Base-by-base conservation (phyloP, 345 rosid species). In the Pseudoturritis turrita region DNA sequence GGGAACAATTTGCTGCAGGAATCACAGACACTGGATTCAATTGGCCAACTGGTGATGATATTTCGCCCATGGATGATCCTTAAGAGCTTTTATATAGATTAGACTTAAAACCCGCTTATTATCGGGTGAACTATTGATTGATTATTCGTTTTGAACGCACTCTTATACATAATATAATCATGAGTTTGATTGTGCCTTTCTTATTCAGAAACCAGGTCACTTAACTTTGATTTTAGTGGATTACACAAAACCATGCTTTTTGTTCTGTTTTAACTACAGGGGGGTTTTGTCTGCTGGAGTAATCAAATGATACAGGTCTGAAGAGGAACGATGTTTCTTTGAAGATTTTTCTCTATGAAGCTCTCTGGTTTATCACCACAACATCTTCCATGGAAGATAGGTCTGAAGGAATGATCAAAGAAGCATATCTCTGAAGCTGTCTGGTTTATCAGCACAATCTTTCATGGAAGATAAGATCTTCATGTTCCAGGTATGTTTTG, bases 1-100 rank as follows among this genome's bases (percentile, higher is more conserved):
- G 97, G 98, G 87, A 82, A 19, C 72, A 71, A 9, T 89, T 81
- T 51, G 84, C 75, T 49, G 81, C 79, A 72, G 88, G 78, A 77
- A 68, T 72, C 59, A 78, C 82, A 55, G 81, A 79, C 63, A 45
- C 37, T 57, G 85, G 80, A 73, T 71, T 71, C 69, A 65, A 56
- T 65, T 82, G 88, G 96, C 80, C 71, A 13, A 76, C 76, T 65
- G 82, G 76, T 65, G 91, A 70, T 62, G 70, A 62, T 21, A 6
- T 19, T 21, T 62, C 31, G 2, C 58, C 61, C 29, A 35, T 37
- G 39, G 36, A 62, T 47, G 76, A 76, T 62, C 64, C 58, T 44
- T 68, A 14, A 44, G 69, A 59, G 33, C 37, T 65, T 36, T 26
- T 19, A 25, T 57, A 65, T 57, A 57, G 19, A 13, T 65, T 66